Evolutionary conservation across 176 grass and related monocot species (phyloP), one percentile per base, ranked within the genome.

Genomic region (Elymus sibiricus): DNA sequence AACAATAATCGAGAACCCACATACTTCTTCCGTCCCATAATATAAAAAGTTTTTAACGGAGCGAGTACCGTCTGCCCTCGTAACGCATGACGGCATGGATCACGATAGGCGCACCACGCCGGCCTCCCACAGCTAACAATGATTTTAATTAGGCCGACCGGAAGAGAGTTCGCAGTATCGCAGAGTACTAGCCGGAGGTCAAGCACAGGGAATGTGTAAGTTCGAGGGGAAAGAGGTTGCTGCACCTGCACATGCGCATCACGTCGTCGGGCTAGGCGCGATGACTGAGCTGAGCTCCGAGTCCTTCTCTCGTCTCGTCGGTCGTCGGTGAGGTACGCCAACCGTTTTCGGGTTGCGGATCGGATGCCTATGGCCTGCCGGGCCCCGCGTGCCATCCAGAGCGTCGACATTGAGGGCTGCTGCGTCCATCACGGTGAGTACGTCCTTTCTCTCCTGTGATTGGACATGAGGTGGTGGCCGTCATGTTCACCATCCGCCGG

Each of bases 311-410:
- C 42, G 38, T 49, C 72, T 46, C 2, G 19, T 38, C 69, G 67
- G 55, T 61, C 24, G 70, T 49, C 42, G 71, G 27, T n/a, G n/a
- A n/a, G n/a, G n/a, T 7, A 75, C 42, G 71, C 14, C 71, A 75
- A 10, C 12, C 26, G 25, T 74, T 4, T 76, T 31, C 0, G 39
- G n/a, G n/a, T n/a, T n/a, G n/a, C 32, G 86, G 86, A 1, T 56
- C 2, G 2, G 42, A 9, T 49, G 42, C 35, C 22, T 8, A 7
- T 58, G 55, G 53, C 53, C 19, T 21, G 2, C 17, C 12, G 70
- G 39, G n/a, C 6, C 77, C 82, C 44, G 2, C 6, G 7, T 76
- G 82, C 66, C 76, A 89, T 74, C 77, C n/a, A 80, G 66, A 85
- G 25, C 82, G 14, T 37, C 31, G 56, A 32, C 76, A 26, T 7